A percentile compares a stretch with the other conserved stretches of the same genome.
Conservation (phyloP, 2,329 filamentous ascomycete species). For the Trichoderma sp. region DNA sequence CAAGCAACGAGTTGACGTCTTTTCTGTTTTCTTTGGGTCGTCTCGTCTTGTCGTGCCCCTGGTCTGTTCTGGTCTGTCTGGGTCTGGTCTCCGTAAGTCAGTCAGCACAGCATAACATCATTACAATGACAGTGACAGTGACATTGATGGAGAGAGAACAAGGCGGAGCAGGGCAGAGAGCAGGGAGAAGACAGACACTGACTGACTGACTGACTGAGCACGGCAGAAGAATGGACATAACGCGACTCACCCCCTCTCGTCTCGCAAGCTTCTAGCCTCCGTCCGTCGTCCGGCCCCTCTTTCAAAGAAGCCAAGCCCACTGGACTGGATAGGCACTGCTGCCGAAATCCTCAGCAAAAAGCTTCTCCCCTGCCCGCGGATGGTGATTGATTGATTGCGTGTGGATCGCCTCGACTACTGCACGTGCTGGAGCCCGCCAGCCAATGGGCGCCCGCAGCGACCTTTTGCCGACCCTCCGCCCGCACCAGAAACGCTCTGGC, state of each 20-base stretch:
- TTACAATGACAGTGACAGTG: not conserved
- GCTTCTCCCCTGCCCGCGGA: not conserved
- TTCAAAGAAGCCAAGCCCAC: not conserved
- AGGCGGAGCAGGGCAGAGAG: not conserved
- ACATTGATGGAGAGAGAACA: not conserved
- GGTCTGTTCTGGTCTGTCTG: not conserved
- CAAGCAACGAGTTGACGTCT: not conserved
- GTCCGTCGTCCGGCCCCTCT: not conserved
- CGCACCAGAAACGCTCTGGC: not conserved
- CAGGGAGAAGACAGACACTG: not conserved
- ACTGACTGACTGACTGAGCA: not conserved
- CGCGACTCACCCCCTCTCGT: not conserved
- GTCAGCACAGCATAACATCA: not conserved
- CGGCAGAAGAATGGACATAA: not conserved
- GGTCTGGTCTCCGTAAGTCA: not conserved
- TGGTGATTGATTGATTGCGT: not conserved
- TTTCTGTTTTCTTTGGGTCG: not conserved
- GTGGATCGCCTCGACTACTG: constrained; percentile 6
- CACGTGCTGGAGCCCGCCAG: not conserved
- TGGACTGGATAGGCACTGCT: not conserved
- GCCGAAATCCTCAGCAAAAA: not conserved
- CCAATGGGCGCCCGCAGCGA: not conserved
- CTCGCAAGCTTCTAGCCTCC: not conserved
- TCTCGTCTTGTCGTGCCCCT: not conserved
- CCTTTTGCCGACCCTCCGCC: not conserved